These are phyloP conservation scores for Prunus yedoensis DNA, from an alignment of 331 rosid species.

Conservation along the genomic window DNA sequence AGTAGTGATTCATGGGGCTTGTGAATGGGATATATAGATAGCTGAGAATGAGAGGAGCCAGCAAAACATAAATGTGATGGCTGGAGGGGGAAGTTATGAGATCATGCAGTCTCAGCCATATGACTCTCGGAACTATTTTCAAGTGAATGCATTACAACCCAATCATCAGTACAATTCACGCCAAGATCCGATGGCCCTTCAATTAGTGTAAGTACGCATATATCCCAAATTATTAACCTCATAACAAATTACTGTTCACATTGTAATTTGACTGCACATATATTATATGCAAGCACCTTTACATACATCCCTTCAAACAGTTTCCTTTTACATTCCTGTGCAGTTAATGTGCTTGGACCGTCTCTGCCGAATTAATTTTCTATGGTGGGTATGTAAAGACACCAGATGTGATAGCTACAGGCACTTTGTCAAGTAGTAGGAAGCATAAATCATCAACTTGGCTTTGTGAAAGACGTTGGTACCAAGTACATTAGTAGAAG, in stretches of 20 bases:
- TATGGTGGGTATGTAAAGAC: slow-evolving; percentile 6
- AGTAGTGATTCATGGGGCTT: neutral
- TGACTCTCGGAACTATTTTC: slow-evolving; percentile 78
- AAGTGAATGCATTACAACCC: slow-evolving; percentile 81
- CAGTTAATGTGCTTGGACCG: slow-evolving; percentile 12
- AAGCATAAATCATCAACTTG: neutral
- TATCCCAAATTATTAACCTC: neutral
- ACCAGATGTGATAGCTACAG: neutral
- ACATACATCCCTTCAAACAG: too few species aligned
- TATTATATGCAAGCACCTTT: too few species aligned
- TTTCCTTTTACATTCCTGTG: neutral
- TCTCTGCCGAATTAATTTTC: slow-evolving; percentile 1
- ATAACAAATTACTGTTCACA: neutral
- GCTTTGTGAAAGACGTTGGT: neutral
- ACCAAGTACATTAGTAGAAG: neutral
- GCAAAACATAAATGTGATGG: slow-evolving; percentile 52
- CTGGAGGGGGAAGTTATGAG: slow-evolving; percentile 61
- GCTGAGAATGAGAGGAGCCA: slow-evolving; percentile 85
- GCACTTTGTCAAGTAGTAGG: slow-evolving; percentile 4
- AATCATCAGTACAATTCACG: slow-evolving; percentile 54
- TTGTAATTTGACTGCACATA: too few species aligned
- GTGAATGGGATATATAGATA: slow-evolving; percentile 47
- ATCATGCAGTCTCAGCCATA: slow-evolving; percentile 58
- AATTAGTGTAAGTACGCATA: slow-evolving; percentile 54
- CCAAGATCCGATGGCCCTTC: slow-evolving; percentile 82